phyloP scores from a whole-genome alignment of 352 stramenopile genomes.

The Pythium phragmitis region DNA sequence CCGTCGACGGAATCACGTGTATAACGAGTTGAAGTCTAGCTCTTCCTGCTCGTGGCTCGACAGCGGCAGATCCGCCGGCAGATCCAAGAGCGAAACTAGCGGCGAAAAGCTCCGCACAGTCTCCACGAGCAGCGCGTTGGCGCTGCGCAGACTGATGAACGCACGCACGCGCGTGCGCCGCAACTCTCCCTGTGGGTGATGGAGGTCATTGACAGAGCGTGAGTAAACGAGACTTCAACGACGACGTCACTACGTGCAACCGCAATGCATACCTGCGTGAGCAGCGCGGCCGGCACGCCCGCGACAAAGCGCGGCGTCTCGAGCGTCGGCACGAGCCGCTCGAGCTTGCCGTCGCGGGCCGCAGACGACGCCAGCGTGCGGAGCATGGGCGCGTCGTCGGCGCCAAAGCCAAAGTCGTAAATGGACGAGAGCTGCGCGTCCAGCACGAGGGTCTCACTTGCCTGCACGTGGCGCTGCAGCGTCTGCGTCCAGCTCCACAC shows the following conservation, averaged over 20 bases:
- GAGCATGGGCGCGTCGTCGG: constrained; percentile 38
- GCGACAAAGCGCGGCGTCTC: constrained; percentile 57
- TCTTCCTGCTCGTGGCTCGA: neutral
- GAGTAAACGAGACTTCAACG: neutral
- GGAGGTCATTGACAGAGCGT: constrained; percentile 5
- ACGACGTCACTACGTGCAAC: neutral
- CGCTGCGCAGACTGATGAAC: constrained; percentile 55
- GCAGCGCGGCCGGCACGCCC: constrained; percentile 48
- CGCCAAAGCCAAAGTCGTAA: constrained; percentile 40
- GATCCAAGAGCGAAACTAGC: constrained; percentile 41
- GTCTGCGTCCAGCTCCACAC: constrained; percentile 55
- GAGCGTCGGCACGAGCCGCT: constrained; percentile 39
- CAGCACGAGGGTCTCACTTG: constrained; percentile 52
- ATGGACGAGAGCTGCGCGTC: constrained; percentile 57
- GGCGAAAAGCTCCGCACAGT: constrained; percentile 50
- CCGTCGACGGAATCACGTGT: neutral
- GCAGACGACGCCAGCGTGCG: constrained; percentile 43
- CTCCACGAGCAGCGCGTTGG: constrained; percentile 37
- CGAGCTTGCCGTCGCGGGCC: constrained; percentile 31
- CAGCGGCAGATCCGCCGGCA: constrained; percentile 18
- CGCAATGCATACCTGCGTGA: constrained; percentile 45
- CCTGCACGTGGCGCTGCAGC: constrained; percentile 40
- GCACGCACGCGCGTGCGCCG: constrained; percentile 48
- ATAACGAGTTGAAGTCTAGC: neutral
- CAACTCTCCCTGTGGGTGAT: constrained; percentile 36